phyloP scores from a whole-genome alignment of 768 basidiomycete genomes.

The Coprinellus micaceus region DNA sequence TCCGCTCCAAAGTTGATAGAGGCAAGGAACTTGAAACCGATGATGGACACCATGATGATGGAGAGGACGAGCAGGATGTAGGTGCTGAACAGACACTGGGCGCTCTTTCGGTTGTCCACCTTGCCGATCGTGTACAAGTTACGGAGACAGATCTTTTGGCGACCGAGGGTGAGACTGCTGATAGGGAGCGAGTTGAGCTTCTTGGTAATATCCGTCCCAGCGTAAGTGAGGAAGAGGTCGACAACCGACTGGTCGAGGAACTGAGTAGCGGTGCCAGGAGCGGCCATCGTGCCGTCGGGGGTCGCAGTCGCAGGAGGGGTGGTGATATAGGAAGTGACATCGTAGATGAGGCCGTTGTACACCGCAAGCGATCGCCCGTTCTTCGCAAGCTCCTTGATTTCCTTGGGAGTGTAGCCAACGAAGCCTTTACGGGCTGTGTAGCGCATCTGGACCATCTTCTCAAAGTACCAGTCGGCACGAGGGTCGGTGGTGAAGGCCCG shows the following conservation, averaged over 20 bases:
- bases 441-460: constrained; percentile 90
- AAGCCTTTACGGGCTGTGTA: constrained; percentile 88
- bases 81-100: constrained; percentile 87
- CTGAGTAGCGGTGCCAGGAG: constrained; percentile 38
- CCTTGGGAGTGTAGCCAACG: constrained; percentile 75
- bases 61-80: constrained; percentile 71
- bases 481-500: constrained; percentile 83
- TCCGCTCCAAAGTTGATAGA: constrained; percentile 84
- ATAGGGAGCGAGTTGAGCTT: constrained; percentile 59
- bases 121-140: constrained; percentile 91
- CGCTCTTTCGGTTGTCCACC: constrained; percentile 87
- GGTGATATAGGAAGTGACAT: constrained; percentile 75
- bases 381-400: constrained; percentile 68
- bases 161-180: constrained; percentile 52
- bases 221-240: constrained; percentile 68
- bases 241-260: constrained; percentile 76
- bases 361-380: constrained; percentile 69
- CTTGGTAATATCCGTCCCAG: constrained; percentile 83
- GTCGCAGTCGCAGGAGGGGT: constrained; percentile 56
- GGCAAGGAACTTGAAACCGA: constrained; percentile 94
- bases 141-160: constrained; percentile 85
- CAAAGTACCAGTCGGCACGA: constrained; percentile 97
- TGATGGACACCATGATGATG: background rate
- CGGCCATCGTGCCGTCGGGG: constrained; percentile 44
- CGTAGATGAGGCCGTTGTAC: constrained; percentile 85